These are phyloP conservation scores for Epicoccum nigrum DNA, from an alignment of 2,329 filamentous ascomycete genomes.

Conservation along the genomic window DNA sequence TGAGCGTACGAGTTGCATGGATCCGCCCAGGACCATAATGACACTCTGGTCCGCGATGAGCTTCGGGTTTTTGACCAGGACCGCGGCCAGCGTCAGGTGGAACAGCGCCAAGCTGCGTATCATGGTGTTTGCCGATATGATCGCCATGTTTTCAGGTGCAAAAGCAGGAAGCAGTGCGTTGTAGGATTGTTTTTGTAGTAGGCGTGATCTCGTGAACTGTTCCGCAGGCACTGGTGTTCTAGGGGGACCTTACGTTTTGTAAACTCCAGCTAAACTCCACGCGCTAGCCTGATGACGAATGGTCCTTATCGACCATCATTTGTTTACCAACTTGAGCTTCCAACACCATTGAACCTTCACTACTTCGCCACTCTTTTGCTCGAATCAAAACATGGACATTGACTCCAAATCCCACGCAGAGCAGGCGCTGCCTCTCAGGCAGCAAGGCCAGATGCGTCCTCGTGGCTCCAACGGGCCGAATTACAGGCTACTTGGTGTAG, in stretches of 20 bases:
- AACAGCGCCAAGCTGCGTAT: conserved; percentile 83
- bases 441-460: background rate
- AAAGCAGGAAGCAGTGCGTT: background rate
- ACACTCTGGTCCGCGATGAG: conserved; percentile 78
- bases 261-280: conserved; percentile 24
- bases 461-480: conserved; percentile 3
- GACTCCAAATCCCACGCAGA: background rate
- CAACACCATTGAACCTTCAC: too few species aligned
- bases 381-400: conserved; percentile 16
- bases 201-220: too few species aligned
- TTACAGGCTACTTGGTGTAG: conserved; percentile 14
- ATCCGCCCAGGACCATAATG: conserved; percentile 81
- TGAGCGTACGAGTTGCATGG: conserved; percentile 74
- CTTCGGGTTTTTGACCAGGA: conserved; percentile 77
- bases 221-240: conserved; percentile 7
- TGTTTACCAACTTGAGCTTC: too few species aligned
- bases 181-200: too few species aligned
- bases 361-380: background rate
- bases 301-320: conserved; percentile 3
- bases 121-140: conserved; percentile 80
- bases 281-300: conserved; percentile 19
- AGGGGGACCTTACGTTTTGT: conserved; percentile 6
- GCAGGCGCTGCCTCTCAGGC: conserved; percentile 1
- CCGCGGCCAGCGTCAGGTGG: conserved; percentile 82
- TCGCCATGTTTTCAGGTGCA: conserved; percentile 65